A percentile compares a stretch with the other conserved stretches of the same genome.
These are phyloP conservation scores for Colletotrichum scovillei DNA, from an alignment of 2,329 filamentous ascomycete genomes.

Conservation along the genomic window DNA sequence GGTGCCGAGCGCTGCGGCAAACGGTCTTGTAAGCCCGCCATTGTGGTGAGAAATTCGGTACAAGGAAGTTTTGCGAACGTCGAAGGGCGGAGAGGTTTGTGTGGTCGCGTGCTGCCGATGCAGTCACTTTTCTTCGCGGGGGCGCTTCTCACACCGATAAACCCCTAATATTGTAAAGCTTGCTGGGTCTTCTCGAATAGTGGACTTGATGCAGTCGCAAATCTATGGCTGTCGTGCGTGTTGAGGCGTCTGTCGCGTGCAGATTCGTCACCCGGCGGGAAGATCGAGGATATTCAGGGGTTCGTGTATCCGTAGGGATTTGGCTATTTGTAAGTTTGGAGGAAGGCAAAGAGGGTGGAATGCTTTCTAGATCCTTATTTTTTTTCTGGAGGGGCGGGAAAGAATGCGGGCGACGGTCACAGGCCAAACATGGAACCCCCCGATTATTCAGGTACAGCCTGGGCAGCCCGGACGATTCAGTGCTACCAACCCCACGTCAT, in stretches of 20 bases:
- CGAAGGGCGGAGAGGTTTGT: constrained; percentile 6
- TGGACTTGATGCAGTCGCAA: neutral
- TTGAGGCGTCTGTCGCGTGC: neutral
- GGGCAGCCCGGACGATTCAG: neutral
- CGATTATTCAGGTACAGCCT: neutral
- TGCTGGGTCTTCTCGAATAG: constrained; percentile 23
- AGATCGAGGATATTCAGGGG: constrained; percentile 28
- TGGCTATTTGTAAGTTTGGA: constrained; percentile 14
- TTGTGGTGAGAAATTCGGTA: constrained; percentile 45
- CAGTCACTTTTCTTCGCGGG: neutral
- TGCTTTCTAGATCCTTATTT: constrained; percentile 22
- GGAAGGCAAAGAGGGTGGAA: constrained; percentile 15
- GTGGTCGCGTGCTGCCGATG: constrained; percentile 1
- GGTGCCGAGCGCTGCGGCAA: constrained; percentile 42
- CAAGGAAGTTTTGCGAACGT: constrained; percentile 15
- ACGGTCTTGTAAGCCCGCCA: constrained; percentile 41
- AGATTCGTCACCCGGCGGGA: constrained; percentile 17
- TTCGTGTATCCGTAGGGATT: neutral
- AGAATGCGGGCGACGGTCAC: neutral
- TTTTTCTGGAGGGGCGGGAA: constrained; percentile 16
- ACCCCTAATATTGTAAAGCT: neutral
- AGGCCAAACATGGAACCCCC: neutral
- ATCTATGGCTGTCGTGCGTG: neutral
- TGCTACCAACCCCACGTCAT: constrained; percentile 31
- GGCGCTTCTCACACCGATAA: neutral